Evolutionary conservation across 192 early-diverging fungal species (phyloP), one percentile per base, ranked within the genome.

Genomic region (Obelidium mucronatum): DNA sequence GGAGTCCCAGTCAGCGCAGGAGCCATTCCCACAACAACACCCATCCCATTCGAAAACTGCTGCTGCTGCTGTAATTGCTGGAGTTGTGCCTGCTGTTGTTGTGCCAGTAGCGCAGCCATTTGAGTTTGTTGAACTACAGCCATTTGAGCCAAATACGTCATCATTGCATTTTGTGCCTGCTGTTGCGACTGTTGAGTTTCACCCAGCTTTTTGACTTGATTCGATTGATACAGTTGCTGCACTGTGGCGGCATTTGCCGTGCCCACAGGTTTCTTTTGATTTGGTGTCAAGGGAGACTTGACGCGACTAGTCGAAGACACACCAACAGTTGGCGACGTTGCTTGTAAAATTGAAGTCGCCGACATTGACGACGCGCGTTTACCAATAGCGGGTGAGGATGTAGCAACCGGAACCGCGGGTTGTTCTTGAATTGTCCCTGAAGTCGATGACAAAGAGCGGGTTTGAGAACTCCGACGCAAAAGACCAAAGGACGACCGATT

Each of bases 141-240:
- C 72, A 74, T 74, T 15, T 74, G 72, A 15, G 72, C 51, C 11
- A 74, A 40, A 42, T 74, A 74, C 11, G 13, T 40, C 72, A 74
- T 74, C 72, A 74, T 74, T 17, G 59, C 72, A 2, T 55, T 58
- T 31, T 72, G 70, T n/a, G n/a, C n/a, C 51, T 72, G 70, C 70
- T 55, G 28, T 62, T 60, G 58, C 40, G 59, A 55, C 36, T n/a
- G 19, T 19, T 74, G 72, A 28, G 72, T 39, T 30, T 74, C 72
- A 3, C 6, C 28, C 36, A 74, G 13, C 31, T 40, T 34, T 34
- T 74, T 74, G 58, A 74, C 72, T 13, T 60, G 36, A 2, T 59
- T 13, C 33, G 51, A 5, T 3, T 74, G 72, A 30, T 74, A 51
- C 26, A 74, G 39, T 3, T 74, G 72, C 31, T 44, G 53, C 40